A percentile compares a stretch with the other conserved stretches of the same genome.
Conservation (phyloP, 1,284 basidiomycete genomes). For the Exobasidium rhododendri region DNA sequence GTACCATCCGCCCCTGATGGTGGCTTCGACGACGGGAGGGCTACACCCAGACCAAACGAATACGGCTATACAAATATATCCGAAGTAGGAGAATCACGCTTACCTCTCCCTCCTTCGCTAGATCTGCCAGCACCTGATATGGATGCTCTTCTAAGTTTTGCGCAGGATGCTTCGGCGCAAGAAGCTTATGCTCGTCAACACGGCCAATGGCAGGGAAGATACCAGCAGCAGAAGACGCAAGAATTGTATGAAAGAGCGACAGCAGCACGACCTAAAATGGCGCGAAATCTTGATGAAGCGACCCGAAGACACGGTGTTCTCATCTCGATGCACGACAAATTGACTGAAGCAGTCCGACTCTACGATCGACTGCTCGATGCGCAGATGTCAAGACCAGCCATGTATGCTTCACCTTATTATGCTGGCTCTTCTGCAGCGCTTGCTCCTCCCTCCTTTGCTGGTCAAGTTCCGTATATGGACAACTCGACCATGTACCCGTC, state of each 20-base stretch:
- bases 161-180: conserved; percentile 40
- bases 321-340: conserved; percentile 86
- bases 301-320: conserved; percentile 81
- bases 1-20: conserved; percentile 40
- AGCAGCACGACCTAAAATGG: conserved; percentile 74
- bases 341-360: conserved; percentile 82
- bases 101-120: conserved; percentile 38
- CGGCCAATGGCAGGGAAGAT: conserved; percentile 12
- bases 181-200: conserved; percentile 29
- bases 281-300: conserved; percentile 78
- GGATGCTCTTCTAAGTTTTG: conserved; percentile 50
- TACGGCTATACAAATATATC: neutral
- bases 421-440: too few species aligned
- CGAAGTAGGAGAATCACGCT: neutral
- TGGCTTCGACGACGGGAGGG: conserved; percentile 21
- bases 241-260: conserved; percentile 81
- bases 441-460: neutral
- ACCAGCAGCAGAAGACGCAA: conserved; percentile 44
- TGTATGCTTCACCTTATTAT: conserved; percentile 3
- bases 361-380: conserved; percentile 84
- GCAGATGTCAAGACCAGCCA: conserved; percentile 60
- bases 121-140: conserved; percentile 46
- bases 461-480: neutral
- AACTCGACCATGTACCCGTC: neutral
- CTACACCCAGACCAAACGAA: conserved; percentile 7